These are phyloP conservation scores for Aspergillus homomorphus DNA, from an alignment of 495 filamentous ascomycete species.

Conservation along the genomic window DNA sequence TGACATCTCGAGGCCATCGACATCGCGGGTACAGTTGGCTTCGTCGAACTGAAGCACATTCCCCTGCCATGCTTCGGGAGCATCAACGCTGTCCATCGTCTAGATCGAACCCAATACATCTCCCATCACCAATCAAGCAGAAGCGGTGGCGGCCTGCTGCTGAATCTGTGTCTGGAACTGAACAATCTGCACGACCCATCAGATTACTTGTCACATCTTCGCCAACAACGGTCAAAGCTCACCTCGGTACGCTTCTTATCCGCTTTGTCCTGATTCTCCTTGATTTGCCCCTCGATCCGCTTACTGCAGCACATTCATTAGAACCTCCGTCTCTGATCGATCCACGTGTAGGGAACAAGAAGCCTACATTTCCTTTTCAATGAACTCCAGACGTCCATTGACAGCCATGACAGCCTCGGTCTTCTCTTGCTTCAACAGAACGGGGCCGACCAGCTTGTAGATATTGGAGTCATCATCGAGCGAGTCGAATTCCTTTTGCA, in stretches of 20 bases:
- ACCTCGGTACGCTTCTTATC: conserved; percentile 79
- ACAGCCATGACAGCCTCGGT: conserved; percentile 84
- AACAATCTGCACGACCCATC: conserved; percentile 34
- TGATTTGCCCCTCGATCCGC: conserved; percentile 77
- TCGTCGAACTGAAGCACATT: neutral
- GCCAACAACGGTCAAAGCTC: conserved; percentile 3
- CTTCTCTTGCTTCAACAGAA: conserved; percentile 91
- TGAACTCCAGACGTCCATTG: conserved; percentile 85
- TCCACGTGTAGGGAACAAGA: neutral
- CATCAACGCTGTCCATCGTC: neutral
- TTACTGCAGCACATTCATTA: conserved; percentile 50
- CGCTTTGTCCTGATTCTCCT: conserved; percentile 72
- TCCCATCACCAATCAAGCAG: conserved; percentile 24
- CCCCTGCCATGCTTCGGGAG: neutral
- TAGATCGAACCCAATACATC: neutral
- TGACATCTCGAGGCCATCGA: neutral
- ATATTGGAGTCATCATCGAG: conserved; percentile 80
- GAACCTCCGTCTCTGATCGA: conserved; percentile 4
- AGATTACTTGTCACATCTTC: conserved; percentile 2
- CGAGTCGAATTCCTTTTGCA: conserved; percentile 84
- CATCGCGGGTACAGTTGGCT: neutral
- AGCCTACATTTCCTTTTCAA: conserved; percentile 85
- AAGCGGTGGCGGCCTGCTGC: conserved; percentile 35
- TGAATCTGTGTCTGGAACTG: conserved; percentile 44
- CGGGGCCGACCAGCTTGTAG: conserved; percentile 91